Conservation (phyloP, 306 rosid species). For the Dalbergia oliveri region DNA sequence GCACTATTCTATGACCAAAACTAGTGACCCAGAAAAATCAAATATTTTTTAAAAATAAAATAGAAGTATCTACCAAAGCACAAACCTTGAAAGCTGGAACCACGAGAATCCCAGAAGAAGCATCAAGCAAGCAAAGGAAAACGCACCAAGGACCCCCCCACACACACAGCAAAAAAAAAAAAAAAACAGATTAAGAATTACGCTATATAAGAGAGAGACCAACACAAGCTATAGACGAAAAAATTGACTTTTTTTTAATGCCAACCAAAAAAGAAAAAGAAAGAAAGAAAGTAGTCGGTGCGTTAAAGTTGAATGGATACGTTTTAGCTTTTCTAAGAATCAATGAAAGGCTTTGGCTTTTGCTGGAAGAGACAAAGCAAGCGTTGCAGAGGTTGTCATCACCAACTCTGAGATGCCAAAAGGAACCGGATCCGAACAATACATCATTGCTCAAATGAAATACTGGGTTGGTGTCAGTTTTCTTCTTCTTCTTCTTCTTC, state of each 20-base stretch:
- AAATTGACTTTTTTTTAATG: slow-evolving; percentile 55
- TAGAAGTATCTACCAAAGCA: slow-evolving; percentile 36
- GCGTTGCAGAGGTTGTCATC: slow-evolving; percentile 35
- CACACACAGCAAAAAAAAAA: background rate
- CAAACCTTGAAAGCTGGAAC: slow-evolving; percentile 52
- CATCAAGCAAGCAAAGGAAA: slow-evolving; percentile 22
- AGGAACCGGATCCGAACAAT: slow-evolving; percentile 31
- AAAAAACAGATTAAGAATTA: slow-evolving; percentile 27
- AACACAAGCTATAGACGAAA: slow-evolving; percentile 48
- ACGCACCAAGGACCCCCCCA: slow-evolving; percentile 32
- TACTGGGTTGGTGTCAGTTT: background rate
- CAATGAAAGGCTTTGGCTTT: slow-evolving; percentile 38
- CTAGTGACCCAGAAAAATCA: slow-evolving; percentile 48
- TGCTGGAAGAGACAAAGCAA: slow-evolving; percentile 36
- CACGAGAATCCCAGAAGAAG: slow-evolving; percentile 42
- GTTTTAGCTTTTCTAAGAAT: slow-evolving; percentile 48
- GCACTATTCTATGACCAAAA: slow-evolving; percentile 50
- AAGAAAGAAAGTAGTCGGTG: slow-evolving; percentile 42
- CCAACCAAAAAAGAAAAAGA: background rate
- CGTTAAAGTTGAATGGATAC: slow-evolving; percentile 24
- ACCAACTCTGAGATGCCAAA: slow-evolving; percentile 30
- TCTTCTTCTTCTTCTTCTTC: background rate
- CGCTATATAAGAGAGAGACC: slow-evolving; percentile 25
- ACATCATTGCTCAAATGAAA: slow-evolving; percentile 29
- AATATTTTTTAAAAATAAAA: background rate